Evolutionary conservation across 352 stramenopile species (phyloP), one percentile per base, ranked within the genome.

Genomic region (Phytopythium cucurbitacearum): DNA sequence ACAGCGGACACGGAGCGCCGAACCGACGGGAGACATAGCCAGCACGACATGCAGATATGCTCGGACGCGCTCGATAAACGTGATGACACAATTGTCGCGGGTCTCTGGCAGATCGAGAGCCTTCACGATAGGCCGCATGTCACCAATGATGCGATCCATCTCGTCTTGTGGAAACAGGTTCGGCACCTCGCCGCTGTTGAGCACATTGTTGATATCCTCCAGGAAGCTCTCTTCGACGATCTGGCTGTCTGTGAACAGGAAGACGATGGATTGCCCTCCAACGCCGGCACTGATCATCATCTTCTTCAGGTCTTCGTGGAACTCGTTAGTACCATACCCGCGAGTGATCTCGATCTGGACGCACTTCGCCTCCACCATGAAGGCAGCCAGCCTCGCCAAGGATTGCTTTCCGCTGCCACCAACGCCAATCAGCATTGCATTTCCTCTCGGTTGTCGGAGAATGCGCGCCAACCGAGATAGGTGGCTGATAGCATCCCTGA

Each of bases 201-300:
- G 71, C n/a, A 98, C 71, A 53, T 98, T 98, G 75, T 98, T 98
- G 56, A 98, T 94, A 56, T 98, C 94, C 58, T 98, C 95, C 5
- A 98, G 68, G 54, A 98, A 98, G 42, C 85, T 95, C 57, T 97
- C 91, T 21, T 97, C 80, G 32, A 97, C 88, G 50, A 98, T 97
- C 65, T 98, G 94, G 9, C 85, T 96, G 64, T 98, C 95, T 0
- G 91, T 98, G 59, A 98, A 98, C 0, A 98, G 64, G 57, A 98
- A 98, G 0, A 96, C 85, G 0, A 76, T 93, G 0, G 75, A 74
- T 0, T 61, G 55, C 3, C 81, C 84, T 7, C 91, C 70, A 0
- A 98, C 86, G n/a, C 94, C 95, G 0, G 95, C 87, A 11, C 76
- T 89, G 36, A 97, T 78, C 89, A 98, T 97, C 40, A 98, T 67